Evolutionary conservation across 192 early-diverging fungal species (phyloP), one percentile per base, ranked within the genome.

Genomic region (Gonapodya prolifera): DNA sequence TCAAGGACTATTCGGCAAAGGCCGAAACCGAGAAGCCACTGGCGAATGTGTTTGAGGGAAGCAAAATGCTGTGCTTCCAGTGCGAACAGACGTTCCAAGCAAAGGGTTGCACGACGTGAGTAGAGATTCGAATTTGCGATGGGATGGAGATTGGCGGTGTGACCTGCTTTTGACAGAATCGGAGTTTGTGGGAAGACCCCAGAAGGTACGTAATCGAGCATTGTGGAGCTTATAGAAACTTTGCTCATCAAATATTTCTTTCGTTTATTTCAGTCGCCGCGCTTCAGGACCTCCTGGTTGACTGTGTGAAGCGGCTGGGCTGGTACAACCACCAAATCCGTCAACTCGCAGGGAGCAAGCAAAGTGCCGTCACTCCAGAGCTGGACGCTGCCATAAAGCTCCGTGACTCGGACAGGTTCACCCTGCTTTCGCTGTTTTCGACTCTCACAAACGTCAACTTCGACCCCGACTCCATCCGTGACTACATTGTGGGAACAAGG

Each of bases 311-410:
- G 71, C 71, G 71, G 16, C 71, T 73, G 8, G 71, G 71, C 71
- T 73, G 71, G 71, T 73, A 73, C 71, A 73, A 73, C 71, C 71
- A 73, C 71, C 28, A 73, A 32, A 73, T 73, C 71, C 71, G 71
- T 32, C 2, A 2, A 18, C 71, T 73, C 31, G 71, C 71, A 2
- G 71, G 28, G 28, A 61, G 8, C 45, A 61, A 61, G 23, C 23
- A 8, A 8, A 61, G 45, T 23, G 45, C 23, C 45, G 23, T 61
- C 23, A 23, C 45, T 23, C 8, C 45, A 16, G 45, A 8, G 8
- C 45, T 61, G 8, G 71, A 73, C 16, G 32, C 2, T 2, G 16
- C 71, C 16, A 61, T 61, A 8, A 73, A 32, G 31, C 28, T 30
- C 16, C 71, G 71, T 8, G 71, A 73, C 8, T 30, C 71, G 71